Percentiles rank a stretch among this genome's conserved stretches.
Conservation (phyloP, 1,284 basidiomycete genomes). For the Anthracocystis setariae region DNA sequence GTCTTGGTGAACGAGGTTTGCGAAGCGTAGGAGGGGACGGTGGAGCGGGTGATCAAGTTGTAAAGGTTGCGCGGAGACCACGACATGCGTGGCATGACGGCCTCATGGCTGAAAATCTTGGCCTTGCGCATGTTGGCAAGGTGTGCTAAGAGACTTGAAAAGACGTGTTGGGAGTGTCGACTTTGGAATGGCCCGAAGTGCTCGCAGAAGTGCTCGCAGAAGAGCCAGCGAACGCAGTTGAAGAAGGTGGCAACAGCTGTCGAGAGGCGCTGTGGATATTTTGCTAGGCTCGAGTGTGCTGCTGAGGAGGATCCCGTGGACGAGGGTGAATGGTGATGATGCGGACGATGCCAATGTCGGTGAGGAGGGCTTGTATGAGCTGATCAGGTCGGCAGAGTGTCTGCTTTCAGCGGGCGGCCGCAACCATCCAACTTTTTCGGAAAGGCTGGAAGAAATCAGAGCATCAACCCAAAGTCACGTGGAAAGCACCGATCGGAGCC, state of each 20-base stretch:
- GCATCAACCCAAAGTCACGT: slow-evolving; percentile 24
- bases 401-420: slow-evolving; percentile 1
- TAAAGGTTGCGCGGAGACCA: slow-evolving; percentile 84
- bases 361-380: not conserved
- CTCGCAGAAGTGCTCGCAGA: slow-evolving; percentile 3
- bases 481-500: not conserved
- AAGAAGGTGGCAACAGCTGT: too few species aligned
- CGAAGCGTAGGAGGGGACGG: slow-evolving; percentile 54
- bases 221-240: too few species aligned
- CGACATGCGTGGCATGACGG: slow-evolving; percentile 63
- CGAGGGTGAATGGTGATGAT: not conserved
- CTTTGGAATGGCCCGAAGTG: not conserved
- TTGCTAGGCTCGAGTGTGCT: too few species aligned
- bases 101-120: slow-evolving; percentile 59
- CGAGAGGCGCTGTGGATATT: not conserved
- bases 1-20: slow-evolving; percentile 75
- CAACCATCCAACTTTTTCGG: slow-evolving; percentile 25
- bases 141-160: not conserved
- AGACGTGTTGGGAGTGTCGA: too few species aligned
- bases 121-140: slow-evolving; percentile 56
- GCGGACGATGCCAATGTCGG: not conserved
- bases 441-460: slow-evolving; percentile 23
- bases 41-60: slow-evolving; percentile 74
- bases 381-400: not conserved
- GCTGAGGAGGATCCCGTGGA: not conserved